Percentiles rank a stretch among this genome's conserved stretches.
Conservation (phyloP, 164 flowering plant genomes). For the Aristolochia contorta region DNA sequence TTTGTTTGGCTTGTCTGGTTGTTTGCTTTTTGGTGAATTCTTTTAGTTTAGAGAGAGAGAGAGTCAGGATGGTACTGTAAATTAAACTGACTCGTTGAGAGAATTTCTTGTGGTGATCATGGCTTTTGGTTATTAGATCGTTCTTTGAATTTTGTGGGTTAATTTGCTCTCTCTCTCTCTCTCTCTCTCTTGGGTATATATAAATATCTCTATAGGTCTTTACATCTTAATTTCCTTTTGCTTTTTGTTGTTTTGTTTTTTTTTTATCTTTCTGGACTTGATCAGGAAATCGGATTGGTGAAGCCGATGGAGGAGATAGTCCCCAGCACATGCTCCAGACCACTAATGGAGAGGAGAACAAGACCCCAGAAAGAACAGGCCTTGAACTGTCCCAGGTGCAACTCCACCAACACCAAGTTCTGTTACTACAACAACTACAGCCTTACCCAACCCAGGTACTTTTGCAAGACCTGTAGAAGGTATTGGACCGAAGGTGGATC, state of each 20-base stretch:
- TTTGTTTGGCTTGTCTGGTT: neutral
- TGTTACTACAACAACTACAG: constrained; percentile 98
- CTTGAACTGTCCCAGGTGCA: constrained; percentile 89
- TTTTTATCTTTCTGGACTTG: constrained; percentile 3
- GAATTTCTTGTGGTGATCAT: neutral
- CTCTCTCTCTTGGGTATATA: no score
- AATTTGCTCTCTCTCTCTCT: no score
- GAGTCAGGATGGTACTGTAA: no score
- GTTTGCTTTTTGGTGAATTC: constrained; percentile 3
- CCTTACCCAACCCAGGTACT: constrained; percentile 91
- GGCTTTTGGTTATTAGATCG: neutral
- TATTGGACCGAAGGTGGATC: constrained; percentile 99
- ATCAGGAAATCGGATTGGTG: constrained; percentile 68
- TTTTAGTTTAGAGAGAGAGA: no score
- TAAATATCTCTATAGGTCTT: no score
- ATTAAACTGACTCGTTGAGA: no score
- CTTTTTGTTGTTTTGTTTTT: no score
- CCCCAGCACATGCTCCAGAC: constrained; percentile 38
- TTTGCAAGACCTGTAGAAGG: constrained; percentile 91
- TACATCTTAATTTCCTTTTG: neutral
- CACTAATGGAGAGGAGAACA: constrained; percentile 42
- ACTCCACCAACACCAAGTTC: constrained; percentile 86
- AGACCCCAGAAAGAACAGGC: constrained; percentile 77
- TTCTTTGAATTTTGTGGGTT: constrained; percentile 2
- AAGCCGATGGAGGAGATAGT: constrained; percentile 73